Conservation (phyloP, 1,284 basidiomycete genomes). For the Pseudozyma sp. region DNA sequence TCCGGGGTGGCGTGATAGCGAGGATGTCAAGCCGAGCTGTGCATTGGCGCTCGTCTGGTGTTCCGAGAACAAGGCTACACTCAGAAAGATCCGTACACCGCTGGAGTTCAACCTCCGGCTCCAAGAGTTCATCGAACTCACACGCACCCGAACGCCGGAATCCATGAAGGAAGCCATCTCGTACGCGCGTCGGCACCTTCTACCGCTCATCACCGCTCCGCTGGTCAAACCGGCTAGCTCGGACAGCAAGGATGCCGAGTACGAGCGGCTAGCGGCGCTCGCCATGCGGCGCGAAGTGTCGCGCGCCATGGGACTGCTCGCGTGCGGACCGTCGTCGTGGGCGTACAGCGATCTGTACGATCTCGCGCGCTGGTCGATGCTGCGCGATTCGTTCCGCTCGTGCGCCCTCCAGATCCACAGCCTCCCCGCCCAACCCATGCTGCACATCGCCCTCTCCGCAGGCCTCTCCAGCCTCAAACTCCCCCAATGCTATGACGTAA, state of each 20-base stretch:
- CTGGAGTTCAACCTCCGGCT: constrained; percentile 94
- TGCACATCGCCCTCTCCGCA: constrained; percentile 64
- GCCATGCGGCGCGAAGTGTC: constrained; percentile 28
- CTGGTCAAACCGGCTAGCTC: not conserved
- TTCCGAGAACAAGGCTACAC: constrained; percentile 89
- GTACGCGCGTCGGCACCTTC: constrained; percentile 84
- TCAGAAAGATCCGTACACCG: constrained; percentile 84
- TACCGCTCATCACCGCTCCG: constrained; percentile 72
- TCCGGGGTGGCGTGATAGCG: not conserved
- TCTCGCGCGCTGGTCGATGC: constrained; percentile 33
- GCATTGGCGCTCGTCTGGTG: constrained; percentile 93
- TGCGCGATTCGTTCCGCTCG: constrained; percentile 49
- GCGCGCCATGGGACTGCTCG: constrained; percentile 61
- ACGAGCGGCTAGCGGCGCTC: constrained; percentile 29
- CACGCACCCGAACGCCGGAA: constrained; percentile 23
- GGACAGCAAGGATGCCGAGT: constrained; percentile 27
- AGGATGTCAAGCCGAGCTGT: constrained; percentile 75
- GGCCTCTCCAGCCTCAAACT: constrained; percentile 61
- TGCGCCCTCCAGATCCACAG: constrained; percentile 56
- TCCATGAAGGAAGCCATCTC: constrained; percentile 81
- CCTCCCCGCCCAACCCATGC: constrained; percentile 53
- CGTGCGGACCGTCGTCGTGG: constrained; percentile 37
- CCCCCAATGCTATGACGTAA: constrained; percentile 46
- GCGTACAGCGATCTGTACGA: constrained; percentile 60
- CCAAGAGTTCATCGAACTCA: constrained; percentile 95